Conservation (phyloP, 352 stramenopile genomes). For the Globisporangium polare region DNA sequence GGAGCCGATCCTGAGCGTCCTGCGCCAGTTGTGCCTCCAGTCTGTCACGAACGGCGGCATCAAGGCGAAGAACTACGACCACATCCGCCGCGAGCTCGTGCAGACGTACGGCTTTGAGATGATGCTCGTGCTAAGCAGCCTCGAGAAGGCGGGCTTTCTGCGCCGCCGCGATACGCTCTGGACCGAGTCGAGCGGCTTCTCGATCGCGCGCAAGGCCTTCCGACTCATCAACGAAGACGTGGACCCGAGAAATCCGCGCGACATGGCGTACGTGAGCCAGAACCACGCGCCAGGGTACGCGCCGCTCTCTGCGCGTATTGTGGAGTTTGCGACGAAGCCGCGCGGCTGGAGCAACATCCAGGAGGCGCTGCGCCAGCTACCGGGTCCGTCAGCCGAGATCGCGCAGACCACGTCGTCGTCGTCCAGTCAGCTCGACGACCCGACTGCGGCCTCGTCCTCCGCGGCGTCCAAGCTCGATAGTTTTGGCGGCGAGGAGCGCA, state of each 20-base stretch:
- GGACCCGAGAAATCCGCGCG: conserved; percentile 90
- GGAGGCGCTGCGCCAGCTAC: conserved; percentile 81
- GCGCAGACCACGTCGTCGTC: conserved; percentile 38
- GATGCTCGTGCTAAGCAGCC: conserved; percentile 88
- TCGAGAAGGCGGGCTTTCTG: conserved; percentile 93
- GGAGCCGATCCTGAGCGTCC: conserved; percentile 86
- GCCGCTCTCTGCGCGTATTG: conserved; percentile 90
- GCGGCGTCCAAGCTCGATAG: conserved; percentile 53
- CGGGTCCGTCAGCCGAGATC: conserved; percentile 74
- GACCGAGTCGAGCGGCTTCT: conserved; percentile 82
- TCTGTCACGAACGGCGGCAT: conserved; percentile 92
- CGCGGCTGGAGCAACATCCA: conserved; percentile 74
- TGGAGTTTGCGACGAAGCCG: conserved; percentile 86
- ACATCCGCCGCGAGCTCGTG: conserved; percentile 91
- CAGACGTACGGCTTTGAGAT: conserved; percentile 98
- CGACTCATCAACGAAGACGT: conserved; percentile 95
- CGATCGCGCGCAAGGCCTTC: conserved; percentile 85
- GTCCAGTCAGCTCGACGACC: conserved; percentile 8
- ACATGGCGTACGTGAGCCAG: conserved; percentile 91
- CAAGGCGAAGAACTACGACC: conserved; percentile 93
- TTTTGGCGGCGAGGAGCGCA: conserved; percentile 75
- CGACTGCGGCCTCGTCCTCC: conserved; percentile 17
- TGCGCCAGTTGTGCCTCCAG: conserved; percentile 94
- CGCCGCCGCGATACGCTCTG: conserved; percentile 87
- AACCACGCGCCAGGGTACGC: conserved; percentile 89